phyloP scores from a whole-genome alignment of 139 green algal species.

The Micractinium sp. region DNA sequence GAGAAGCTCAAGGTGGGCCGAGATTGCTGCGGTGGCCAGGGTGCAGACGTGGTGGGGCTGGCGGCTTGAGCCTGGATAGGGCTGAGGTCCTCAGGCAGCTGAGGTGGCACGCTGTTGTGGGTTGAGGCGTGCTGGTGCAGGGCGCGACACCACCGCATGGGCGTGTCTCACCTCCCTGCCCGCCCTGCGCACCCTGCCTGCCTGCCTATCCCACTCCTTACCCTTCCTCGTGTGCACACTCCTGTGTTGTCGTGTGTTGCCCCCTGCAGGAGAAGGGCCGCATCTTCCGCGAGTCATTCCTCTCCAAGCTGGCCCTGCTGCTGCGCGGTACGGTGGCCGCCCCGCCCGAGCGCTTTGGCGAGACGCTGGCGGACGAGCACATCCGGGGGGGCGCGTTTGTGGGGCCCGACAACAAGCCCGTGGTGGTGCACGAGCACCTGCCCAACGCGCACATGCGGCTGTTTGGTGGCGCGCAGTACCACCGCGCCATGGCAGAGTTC shows the following conservation, averaged over 20 bases:
- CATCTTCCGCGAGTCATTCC: slow-evolving; percentile 83
- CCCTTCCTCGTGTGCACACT: neutral
- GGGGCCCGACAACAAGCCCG: slow-evolving; percentile 61
- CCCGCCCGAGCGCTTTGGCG: slow-evolving; percentile 85
- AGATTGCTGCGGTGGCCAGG: no score
- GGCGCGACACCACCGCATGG: neutral
- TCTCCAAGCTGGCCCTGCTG: slow-evolving; percentile 82
- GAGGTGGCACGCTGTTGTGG: neutral
- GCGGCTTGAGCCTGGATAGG: neutral
- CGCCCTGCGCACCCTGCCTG: neutral
- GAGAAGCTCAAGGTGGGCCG: slow-evolving; percentile 65
- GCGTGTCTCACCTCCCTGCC: neutral
- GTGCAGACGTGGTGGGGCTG: neutral
- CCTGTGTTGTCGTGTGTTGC: neutral
- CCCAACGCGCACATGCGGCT: slow-evolving; percentile 95
- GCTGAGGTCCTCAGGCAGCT: neutral
- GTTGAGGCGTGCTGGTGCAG: neutral
- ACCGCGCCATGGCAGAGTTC: slow-evolving; percentile 94
- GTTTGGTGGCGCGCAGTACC: slow-evolving; percentile 96
- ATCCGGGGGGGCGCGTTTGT: slow-evolving; percentile 86
- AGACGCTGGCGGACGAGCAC: slow-evolving; percentile 96
- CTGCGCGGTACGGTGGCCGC: slow-evolving; percentile 84
- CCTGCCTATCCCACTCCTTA: neutral
- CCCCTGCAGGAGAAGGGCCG: slow-evolving; percentile 75
- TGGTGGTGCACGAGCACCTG: slow-evolving; percentile 62